Conservation (phyloP, 495 filamentous ascomycete genomes). For the Penicillium manginii region DNA sequence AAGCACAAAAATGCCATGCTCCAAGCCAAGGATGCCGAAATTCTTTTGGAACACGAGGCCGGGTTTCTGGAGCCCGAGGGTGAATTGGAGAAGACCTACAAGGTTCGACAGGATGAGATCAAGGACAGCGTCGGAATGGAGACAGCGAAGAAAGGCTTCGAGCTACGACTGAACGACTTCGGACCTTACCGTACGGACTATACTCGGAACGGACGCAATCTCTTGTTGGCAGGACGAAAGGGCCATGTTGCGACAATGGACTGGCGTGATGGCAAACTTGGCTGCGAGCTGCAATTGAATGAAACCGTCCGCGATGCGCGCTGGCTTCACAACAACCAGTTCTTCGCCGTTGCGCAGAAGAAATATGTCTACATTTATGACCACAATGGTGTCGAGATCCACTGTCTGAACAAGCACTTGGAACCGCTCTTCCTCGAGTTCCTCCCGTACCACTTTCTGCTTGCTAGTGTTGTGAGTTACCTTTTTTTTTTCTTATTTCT, state of each 20-base stretch:
- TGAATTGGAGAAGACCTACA: slow-evolving; percentile 89
- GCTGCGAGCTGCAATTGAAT: slow-evolving; percentile 84
- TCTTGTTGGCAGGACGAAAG: slow-evolving; percentile 85
- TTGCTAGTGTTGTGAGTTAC: slow-evolving; percentile 75
- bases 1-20: slow-evolving; percentile 81
- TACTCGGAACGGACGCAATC: slow-evolving; percentile 81
- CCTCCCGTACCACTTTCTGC: slow-evolving; percentile 92
- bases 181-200: slow-evolving; percentile 90
- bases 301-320: slow-evolving; percentile 88
- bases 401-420: slow-evolving; percentile 84
- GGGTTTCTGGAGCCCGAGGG: slow-evolving; percentile 89
- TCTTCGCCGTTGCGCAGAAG: slow-evolving; percentile 97
- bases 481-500: background rate
- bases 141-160: slow-evolving; percentile 89
- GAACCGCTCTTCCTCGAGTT: slow-evolving; percentile 97
- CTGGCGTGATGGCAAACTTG: slow-evolving; percentile 89
- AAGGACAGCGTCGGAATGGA: slow-evolving; percentile 71
- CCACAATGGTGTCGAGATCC: slow-evolving; percentile 81
- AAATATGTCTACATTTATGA: slow-evolving; percentile 97
- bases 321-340: slow-evolving; percentile 96
- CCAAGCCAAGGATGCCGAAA: slow-evolving; percentile 91
- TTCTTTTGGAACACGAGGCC: slow-evolving; percentile 82
- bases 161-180: slow-evolving; percentile 77
- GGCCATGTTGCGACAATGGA: slow-evolving; percentile 97
- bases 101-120: slow-evolving; percentile 89